Percentiles rank a stretch among this genome's conserved stretches.
Conservation (phyloP, 2,329 filamentous ascomycete species). For the Fusarium globosum region DNA sequence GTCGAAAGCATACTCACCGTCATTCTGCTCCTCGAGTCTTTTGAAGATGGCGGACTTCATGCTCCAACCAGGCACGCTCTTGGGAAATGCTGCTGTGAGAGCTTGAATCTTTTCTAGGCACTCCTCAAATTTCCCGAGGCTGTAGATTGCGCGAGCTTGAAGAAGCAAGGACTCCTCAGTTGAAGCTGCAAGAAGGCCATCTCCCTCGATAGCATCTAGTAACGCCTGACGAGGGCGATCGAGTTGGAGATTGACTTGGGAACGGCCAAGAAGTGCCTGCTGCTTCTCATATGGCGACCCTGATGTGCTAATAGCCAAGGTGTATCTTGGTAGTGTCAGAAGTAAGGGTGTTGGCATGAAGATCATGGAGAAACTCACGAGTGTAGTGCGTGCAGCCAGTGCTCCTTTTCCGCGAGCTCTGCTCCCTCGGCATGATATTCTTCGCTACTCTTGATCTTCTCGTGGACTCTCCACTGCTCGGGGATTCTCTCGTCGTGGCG, state of each 20-base stretch:
- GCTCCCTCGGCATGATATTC: constrained; percentile 50
- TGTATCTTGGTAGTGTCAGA: constrained; percentile 7
- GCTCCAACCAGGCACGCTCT: constrained; percentile 40
- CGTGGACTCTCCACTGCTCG: constrained; percentile 45
- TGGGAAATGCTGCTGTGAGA: constrained; percentile 49
- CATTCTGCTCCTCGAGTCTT: constrained; percentile 52
- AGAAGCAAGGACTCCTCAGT: constrained; percentile 59
- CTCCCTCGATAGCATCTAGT: constrained; percentile 40
- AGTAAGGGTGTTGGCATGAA: rapidly evolving
- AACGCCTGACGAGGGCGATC: constrained; percentile 47
- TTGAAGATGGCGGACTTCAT: constrained; percentile 35
- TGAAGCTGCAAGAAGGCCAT: constrained; percentile 8
- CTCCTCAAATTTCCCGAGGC: constrained; percentile 52
- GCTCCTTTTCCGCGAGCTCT: constrained; percentile 35
- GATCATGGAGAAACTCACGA: constrained; percentile 43
- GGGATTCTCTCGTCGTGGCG: constrained; percentile 54
- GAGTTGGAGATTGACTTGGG: constrained; percentile 48
- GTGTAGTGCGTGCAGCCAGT: constrained; percentile 47
- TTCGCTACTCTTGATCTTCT: constrained; percentile 8
- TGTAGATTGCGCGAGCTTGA: constrained; percentile 58
- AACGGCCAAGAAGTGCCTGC: constrained; percentile 51
- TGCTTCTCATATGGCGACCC: constrained; percentile 47
- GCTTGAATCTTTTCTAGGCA: constrained; percentile 50
- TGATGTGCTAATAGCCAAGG: neutral
- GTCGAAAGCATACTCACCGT: constrained; percentile 53